Evolutionary conservation across 305 asterid genomes (phyloP), one percentile per base, ranked within the genome.

Genomic region (Plantago coronopus): DNA sequence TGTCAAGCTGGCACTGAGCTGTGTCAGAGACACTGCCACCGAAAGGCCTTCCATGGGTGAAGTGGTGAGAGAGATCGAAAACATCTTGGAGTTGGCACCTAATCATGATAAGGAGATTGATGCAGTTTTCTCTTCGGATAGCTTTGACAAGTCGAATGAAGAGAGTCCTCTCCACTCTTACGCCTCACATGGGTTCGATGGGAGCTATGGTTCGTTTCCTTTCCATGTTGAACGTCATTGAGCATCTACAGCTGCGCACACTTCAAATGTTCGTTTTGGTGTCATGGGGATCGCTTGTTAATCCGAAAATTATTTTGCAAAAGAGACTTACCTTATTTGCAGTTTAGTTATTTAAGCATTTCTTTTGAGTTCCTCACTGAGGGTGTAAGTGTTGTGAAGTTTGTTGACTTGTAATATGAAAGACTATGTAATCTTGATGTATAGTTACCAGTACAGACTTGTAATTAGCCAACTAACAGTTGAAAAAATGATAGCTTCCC

Each of bases 1-100:
- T 0, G 66, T 78, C 10, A 72, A 72, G 21, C 71, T 87, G 69
- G 95, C 85, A 63, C 78, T 86, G 93, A 69, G 74, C 42, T 83
- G 95, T 34, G 95, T 82, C 1, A 58, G 69, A 48, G 94, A 84
- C 46, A 68, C 79, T 6, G 79, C 81, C 0, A 22, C 38, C 0
- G 82, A 84, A 40, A 69, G 90, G 73, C 95, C 95, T 31, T 64
- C 81, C 9, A 87, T 87, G 94, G 85, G 88, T 0, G 95, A 82
- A 67, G 85, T 79, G 11, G 90, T 82, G 65, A 82, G 83, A 60
- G 81, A 84, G 63, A 80, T 84, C 2, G 95, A 87, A 74, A 79
- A 70, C 61, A 74, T 87, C 17, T 71, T 78, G 53, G 78, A 75
- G 54, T 22, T 71, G 75, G 69, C 73, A 7, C 58, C 44, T 34